A percentile compares a stretch with the other conserved stretches of the same genome.
phyloP scores from a whole-genome alignment of 106 monocot genomes.

The Narthecium ossifragum region DNA sequence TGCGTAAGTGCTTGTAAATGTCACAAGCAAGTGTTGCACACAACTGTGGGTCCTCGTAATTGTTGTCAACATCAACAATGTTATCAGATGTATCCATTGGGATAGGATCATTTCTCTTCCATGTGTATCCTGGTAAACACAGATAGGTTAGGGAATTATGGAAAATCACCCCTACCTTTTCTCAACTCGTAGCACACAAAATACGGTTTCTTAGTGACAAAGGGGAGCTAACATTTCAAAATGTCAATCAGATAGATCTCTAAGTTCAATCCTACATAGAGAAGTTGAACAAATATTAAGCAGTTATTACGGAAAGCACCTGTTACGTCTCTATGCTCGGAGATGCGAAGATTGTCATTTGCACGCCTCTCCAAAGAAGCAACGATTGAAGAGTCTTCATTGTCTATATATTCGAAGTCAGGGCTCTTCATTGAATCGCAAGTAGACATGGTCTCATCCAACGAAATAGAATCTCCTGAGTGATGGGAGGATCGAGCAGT shows the following conservation, averaged over 20 bases:
- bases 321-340: slow-evolving; percentile 30
- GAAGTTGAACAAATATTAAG: too few relatives aligned
- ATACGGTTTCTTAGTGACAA: background rate
- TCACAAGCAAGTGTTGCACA: slow-evolving; percentile 75
- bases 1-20: slow-evolving; percentile 59
- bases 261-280: background rate
- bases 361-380: slow-evolving; percentile 68
- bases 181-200: too few relatives aligned
- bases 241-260: background rate
- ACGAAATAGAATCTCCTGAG: slow-evolving; percentile 49
- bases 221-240: too few relatives aligned
- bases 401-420: slow-evolving; percentile 86
- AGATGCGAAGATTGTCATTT: slow-evolving; percentile 55
- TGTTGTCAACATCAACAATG: slow-evolving; percentile 48
- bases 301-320: slow-evolving; percentile 27
- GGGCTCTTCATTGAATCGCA: slow-evolving; percentile 89
- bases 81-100: slow-evolving; percentile 25
- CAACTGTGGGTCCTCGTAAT: slow-evolving; percentile 56
- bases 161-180: too few relatives aligned
- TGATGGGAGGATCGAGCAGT: slow-evolving; percentile 21
- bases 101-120: slow-evolving; percentile 31
- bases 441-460: slow-evolving; percentile 78
- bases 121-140: slow-evolving; percentile 27
- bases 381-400: slow-evolving; percentile 51
- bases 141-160: background rate